Conservation (phyloP, 2,329 filamentous ascomycete genomes). For the Hortaea sp. region DNA sequence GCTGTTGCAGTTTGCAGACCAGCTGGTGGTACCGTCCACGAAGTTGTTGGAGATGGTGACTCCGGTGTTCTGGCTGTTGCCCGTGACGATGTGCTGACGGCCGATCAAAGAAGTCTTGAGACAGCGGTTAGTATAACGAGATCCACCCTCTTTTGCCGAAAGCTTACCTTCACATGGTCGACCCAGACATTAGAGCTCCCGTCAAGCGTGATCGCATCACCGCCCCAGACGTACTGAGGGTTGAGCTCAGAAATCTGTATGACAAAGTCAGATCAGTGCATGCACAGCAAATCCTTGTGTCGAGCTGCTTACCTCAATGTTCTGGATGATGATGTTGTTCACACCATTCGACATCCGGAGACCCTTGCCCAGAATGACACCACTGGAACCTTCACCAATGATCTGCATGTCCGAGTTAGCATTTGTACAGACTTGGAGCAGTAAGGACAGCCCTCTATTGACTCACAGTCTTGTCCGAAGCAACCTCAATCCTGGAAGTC, state of each 20-base stretch:
- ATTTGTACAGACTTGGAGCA: conserved; percentile 23
- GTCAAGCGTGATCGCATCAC: conserved; percentile 28
- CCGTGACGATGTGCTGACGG: conserved; percentile 52
- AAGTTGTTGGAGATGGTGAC: conserved; percentile 53
- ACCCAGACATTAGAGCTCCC: conserved; percentile 28
- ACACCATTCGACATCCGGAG: conserved; percentile 29
- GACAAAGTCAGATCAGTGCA: no score
- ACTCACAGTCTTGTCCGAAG: no score
- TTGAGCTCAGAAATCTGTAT: conserved; percentile 25
- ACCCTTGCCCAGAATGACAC: conserved; percentile 34
- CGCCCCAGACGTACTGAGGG: conserved; percentile 30
- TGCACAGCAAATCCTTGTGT: no score
- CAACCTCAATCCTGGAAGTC: no score
- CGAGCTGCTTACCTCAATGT: conserved; percentile 17
- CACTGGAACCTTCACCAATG: conserved; percentile 29
- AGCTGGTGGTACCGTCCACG: conserved; percentile 45
- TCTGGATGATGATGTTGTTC: conserved; percentile 46
- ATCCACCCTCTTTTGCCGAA: conserved; percentile 35
- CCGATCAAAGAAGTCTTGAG: conserved; percentile 45
- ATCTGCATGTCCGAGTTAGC: conserved; percentile 34
- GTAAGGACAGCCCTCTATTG: no score
- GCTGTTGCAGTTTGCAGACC: conserved; percentile 48
- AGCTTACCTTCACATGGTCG: conserved; percentile 29
- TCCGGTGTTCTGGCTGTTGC: conserved; percentile 42
- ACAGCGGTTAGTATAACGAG: not conserved